These are phyloP conservation scores for Olyra latifolia DNA, from an alignment of 176 grass and related monocot genomes.

Conservation along the genomic window DNA sequence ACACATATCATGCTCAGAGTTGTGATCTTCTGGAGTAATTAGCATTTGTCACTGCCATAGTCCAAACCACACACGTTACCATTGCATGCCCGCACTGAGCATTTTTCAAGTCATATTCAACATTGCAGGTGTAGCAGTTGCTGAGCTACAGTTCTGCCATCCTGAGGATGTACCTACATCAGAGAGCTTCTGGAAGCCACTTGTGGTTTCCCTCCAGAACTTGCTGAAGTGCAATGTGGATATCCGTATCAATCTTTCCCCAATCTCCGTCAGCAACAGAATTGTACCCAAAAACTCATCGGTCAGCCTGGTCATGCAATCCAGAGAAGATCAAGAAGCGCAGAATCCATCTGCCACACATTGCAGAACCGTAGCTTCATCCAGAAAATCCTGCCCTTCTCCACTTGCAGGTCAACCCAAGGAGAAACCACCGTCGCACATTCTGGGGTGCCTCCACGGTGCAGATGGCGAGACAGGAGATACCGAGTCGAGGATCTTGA, in stretches of 20 bases:
- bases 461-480: constrained; percentile 1
- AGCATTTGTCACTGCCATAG: background rate
- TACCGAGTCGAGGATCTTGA: constrained; percentile 33
- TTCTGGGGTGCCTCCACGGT: constrained; percentile 42
- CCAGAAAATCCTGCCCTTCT: constrained; percentile 37
- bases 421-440: constrained; percentile 29
- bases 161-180: constrained; percentile 51
- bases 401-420: constrained; percentile 7
- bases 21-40: constrained; percentile 11
- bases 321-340: constrained; percentile 38
- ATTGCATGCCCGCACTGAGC: background rate
- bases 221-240: constrained; percentile 80
- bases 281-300: constrained; percentile 41
- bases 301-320: constrained; percentile 49
- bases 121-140: constrained; percentile 65
- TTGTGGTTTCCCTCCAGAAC: constrained; percentile 64
- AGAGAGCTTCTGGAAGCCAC: constrained; percentile 61
- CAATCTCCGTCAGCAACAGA: constrained; percentile 18
- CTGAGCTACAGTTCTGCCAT: constrained; percentile 61
- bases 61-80: background rate
- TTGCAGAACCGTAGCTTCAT: constrained; percentile 42
- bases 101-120: background rate
- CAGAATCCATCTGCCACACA: background rate
- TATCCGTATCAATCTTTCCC: constrained; percentile 57
- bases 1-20: background rate